Conservation (phyloP, 495 filamentous ascomycete genomes). For the Xylaria bambusicola region DNA sequence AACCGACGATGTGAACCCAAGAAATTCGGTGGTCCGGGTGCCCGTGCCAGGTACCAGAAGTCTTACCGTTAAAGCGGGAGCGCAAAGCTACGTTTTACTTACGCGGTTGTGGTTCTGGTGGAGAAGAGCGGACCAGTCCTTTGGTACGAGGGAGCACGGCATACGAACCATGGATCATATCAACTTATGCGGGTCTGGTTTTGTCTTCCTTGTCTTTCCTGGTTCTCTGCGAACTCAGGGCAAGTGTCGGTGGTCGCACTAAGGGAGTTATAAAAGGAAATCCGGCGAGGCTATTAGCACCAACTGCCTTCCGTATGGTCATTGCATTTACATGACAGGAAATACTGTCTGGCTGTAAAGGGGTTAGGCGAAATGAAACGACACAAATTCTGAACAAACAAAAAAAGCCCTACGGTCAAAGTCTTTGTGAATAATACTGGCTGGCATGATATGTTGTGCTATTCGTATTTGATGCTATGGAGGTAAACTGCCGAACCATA, state of each 20-base stretch:
- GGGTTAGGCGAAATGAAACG: conserved; percentile 42
- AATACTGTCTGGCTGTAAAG: conserved; percentile 35
- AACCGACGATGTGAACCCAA: conserved; percentile 93
- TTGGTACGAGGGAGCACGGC: conserved; percentile 21
- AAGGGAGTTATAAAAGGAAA: conserved; percentile 34
- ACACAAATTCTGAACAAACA: conserved; percentile 31
- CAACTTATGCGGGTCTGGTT: conserved; percentile 22
- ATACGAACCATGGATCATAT: conserved; percentile 17
- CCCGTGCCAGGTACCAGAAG: conserved; percentile 94
- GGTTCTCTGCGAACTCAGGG: conserved; percentile 28
- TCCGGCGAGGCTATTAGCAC: conserved; percentile 28
- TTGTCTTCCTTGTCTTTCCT: conserved; percentile 23
- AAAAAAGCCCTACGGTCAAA: background rate
- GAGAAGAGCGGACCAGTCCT: conserved; percentile 17
- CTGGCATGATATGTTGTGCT: too few species aligned
- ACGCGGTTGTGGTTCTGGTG: conserved; percentile 19
- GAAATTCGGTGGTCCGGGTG: conserved; percentile 92
- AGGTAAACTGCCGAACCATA: too few species aligned
- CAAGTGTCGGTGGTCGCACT: conserved; percentile 32
- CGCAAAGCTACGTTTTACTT: conserved; percentile 15
- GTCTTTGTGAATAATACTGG: background rate
- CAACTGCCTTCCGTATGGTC: conserved; percentile 29
- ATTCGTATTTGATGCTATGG: too few species aligned
- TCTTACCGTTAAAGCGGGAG: conserved; percentile 60
- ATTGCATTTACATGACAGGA: conserved; percentile 40